Evolutionary conservation across 164 flowering plant genomes (phyloP), one percentile per base, ranked within the genome.

Genomic region (Vitis cinerea): DNA sequence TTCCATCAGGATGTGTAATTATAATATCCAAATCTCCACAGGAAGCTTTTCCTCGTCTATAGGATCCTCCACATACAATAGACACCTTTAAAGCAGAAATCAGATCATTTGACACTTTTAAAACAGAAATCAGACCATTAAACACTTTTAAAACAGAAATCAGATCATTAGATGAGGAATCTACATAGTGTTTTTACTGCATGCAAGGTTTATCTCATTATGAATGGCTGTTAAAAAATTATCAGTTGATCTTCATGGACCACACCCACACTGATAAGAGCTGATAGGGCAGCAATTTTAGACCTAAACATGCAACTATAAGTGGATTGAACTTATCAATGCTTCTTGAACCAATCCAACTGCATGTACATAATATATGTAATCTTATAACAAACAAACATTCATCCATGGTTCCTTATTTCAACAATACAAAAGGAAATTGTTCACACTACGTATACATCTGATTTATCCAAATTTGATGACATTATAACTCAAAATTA

Each of bases 21-120:
- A 95, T 74, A 70, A 95, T 79, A 69, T 95, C 99, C 81, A 95
- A 15, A 76, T 95, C 99, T 71, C 99, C 99, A 80, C 99, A 95
- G 14, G 98, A 75, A 77, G 97, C 82, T 80, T 91, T 95, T 65
- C 99, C 99, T 62, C 98, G 99, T 75, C 98, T 86, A 73, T 77
- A 95, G 52, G 99, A 95, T 81, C 99, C 99, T 66, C 97, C 99
- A 80, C 98, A 91, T 27, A 90, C 37, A 73, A 93, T 68, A n/a
- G 52, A 48, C 64, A 89, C 91, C 99, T 93, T 78, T 69, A 74
- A 73, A 29, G 77, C 29, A 66, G 73, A 67, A 59, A 13, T 29
- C 44, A 50, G 2, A 17, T 67, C 19, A 11, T 57, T 56, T 15
- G 29, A 37, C 62, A 83, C 87, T 90, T 87, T 73, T 66, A 70